Conservation (phyloP, 2,329 filamentous ascomycete genomes). For the Aspergillus viridinutans region DNA sequence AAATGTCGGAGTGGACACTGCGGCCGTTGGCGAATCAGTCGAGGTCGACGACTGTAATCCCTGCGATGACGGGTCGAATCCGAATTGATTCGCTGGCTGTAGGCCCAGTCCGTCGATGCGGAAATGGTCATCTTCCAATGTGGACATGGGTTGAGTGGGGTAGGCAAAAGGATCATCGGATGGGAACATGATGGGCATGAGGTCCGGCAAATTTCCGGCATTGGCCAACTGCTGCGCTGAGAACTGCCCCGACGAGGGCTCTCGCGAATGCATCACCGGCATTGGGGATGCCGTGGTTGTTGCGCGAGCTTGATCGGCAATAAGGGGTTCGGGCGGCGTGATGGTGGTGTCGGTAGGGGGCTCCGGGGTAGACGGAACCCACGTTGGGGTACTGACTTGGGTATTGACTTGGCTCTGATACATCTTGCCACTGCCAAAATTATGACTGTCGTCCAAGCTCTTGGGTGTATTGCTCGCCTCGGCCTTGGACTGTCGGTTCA, state of each 20-base stretch:
- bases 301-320: slow-evolving; percentile 20
- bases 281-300: slow-evolving; percentile 16
- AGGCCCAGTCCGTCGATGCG: slow-evolving; percentile 23
- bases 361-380: slow-evolving; percentile 24
- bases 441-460: slow-evolving; percentile 29
- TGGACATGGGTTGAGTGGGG: slow-evolving; percentile 47
- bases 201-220: slow-evolving; percentile 38
- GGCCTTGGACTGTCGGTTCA: slow-evolving; percentile 20
- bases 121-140: slow-evolving; percentile 42
- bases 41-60: slow-evolving; percentile 14
- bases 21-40: slow-evolving; percentile 12
- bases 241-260: slow-evolving; percentile 24
- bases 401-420: slow-evolving; percentile 9
- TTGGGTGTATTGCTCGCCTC: slow-evolving; percentile 24
- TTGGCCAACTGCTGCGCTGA: slow-evolving; percentile 30
- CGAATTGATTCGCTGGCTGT: slow-evolving; percentile 16
- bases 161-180: slow-evolving; percentile 50
- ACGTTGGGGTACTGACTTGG: slow-evolving; percentile 17
- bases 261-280: slow-evolving; percentile 19
- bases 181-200: slow-evolving; percentile 50
- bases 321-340: slow-evolving; percentile 25
- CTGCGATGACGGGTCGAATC: slow-evolving; percentile 18
- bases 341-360: slow-evolving; percentile 26
- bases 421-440: slow-evolving; percentile 13
- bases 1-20: slow-evolving; percentile 19